phyloP scores from a whole-genome alignment of 78 protist species.

The Dictyostelium firmibasis region DNA sequence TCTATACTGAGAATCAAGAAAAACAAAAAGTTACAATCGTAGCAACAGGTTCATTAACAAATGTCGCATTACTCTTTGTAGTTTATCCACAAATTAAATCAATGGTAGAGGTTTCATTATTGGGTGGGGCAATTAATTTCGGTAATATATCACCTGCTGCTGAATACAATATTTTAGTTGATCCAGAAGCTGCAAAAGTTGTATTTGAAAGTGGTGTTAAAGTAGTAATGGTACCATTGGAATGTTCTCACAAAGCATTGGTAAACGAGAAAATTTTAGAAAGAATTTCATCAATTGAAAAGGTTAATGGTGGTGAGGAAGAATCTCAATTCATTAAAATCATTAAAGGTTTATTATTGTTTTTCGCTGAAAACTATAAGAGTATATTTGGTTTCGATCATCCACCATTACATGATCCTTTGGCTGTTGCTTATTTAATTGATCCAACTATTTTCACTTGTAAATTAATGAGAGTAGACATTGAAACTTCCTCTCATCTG shows the following conservation, averaged over 20 bases:
- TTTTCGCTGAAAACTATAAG: conserved; percentile 83
- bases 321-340: conserved; percentile 26
- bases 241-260: conserved; percentile 84
- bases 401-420: conserved; percentile 95
- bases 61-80: conserved; percentile 85
- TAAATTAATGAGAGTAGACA: conserved; percentile 82
- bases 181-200: conserved; percentile 91
- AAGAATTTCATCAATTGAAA: conserved; percentile 42
- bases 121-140: conserved; percentile 88
- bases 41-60: conserved; percentile 91
- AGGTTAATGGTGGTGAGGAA: background rate
- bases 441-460: conserved; percentile 84
- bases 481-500: conserved; percentile 60
- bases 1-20: background rate
- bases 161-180: conserved; percentile 80
- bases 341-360: conserved; percentile 73
- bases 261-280: conserved; percentile 39
- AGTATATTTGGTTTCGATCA: conserved; percentile 46
- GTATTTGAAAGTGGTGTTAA: conserved; percentile 84
- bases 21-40: conserved; percentile 50
- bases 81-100: conserved; percentile 83
- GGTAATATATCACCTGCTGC: conserved; percentile 92
- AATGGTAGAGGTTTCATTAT: conserved; percentile 71
- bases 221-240: conserved; percentile 93
- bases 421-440: conserved; percentile 88